Conservation (phyloP, 2,329 filamentous ascomycete genomes). For the Aureobasidium leucospermi region DNA sequence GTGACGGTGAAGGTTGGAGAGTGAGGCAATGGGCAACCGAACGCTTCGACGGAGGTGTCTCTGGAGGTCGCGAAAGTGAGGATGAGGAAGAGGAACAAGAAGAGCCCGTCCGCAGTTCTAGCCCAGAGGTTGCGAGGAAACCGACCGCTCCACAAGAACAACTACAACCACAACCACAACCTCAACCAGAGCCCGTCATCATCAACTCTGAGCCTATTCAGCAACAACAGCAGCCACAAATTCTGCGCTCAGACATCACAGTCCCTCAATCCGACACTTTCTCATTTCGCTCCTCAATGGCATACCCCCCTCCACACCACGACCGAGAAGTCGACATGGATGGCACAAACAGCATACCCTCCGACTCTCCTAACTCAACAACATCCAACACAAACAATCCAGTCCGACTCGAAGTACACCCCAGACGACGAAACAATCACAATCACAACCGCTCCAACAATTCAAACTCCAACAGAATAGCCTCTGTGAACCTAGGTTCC, state of each 20-base stretch:
- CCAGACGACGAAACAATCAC: slow-evolving; percentile 18
- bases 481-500: slow-evolving; percentile 30
- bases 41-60: slow-evolving; percentile 55
- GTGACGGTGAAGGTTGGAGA: slow-evolving; percentile 68
- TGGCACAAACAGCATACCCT: slow-evolving; percentile 19
- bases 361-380: slow-evolving; percentile 38
- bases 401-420: slow-evolving; percentile 20
- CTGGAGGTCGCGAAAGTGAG: slow-evolving; percentile 51
- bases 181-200: slow-evolving; percentile 26
- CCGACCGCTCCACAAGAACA: slow-evolving; percentile 6
- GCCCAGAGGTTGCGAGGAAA: slow-evolving; percentile 25
- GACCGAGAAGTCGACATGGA: slow-evolving; percentile 46
- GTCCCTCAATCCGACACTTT: slow-evolving; percentile 57
- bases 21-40: slow-evolving; percentile 63
- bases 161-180: slow-evolving; percentile 19
- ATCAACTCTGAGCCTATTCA: slow-evolving; percentile 11
- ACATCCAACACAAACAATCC: slow-evolving; percentile 18
- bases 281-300: slow-evolving; percentile 60
- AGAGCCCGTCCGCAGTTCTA: slow-evolving; percentile 41
- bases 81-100: slow-evolving; percentile 57
- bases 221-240: slow-evolving; percentile 15
- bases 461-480: slow-evolving; percentile 22
- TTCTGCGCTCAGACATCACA: slow-evolving; percentile 4
- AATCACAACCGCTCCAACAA: slow-evolving; percentile 29
- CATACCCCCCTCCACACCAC: slow-evolving; percentile 43